Evolutionary conservation across 352 stramenopile genomes (phyloP), one percentile per base, ranked within the genome.

Genomic region (Pseudoperonospora humuli): DNA sequence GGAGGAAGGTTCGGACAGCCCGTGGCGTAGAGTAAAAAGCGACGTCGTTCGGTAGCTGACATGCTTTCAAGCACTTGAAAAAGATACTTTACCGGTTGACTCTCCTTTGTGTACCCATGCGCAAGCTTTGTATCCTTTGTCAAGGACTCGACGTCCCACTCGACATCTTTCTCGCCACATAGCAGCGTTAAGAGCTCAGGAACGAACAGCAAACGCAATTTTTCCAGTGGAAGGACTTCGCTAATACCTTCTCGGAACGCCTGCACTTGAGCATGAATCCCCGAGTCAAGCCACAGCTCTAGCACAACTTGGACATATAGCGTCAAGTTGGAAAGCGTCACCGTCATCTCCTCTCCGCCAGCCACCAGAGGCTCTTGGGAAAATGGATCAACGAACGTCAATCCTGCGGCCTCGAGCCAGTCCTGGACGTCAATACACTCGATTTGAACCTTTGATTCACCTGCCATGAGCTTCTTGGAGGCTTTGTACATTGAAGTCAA

Each of bases 61-160:
- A 93, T 89, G 31, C 70, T 62, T n/a, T 79, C 75, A 13, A 93
- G 40, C 3, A 77, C 67, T 38, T 85, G 54, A 29, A 86, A 64
- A 29, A 93, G 85, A 41, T 61, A 84, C 40, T 81, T 54, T 26
- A 93, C 68, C 0, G 78, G 72, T 17, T 55, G 42, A 23, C 74
- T 88, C 19, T 84, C 65, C n/a, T 77, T 82, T 7, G 78, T 88
- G 63, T 86, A 93, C 9, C 81, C 81, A 39, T 93, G 81, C 3
- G 76, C 74, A 39, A 91, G 67, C 54, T 88, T 93, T 43, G 86
- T 80, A 21, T 78, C 64, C 54, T 72, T 69, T 14, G 67, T 50
- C 18, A 93, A 64, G 14, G 71, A 86, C n/a, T 54, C 63, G 2
- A 64, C 34, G 39, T 81, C 60, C 81, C 81, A 93, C 25, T 62